Evolutionary conservation across 305 asterid genomes (phyloP).

Genomic region (Fraxinus platypoda): DNA sequence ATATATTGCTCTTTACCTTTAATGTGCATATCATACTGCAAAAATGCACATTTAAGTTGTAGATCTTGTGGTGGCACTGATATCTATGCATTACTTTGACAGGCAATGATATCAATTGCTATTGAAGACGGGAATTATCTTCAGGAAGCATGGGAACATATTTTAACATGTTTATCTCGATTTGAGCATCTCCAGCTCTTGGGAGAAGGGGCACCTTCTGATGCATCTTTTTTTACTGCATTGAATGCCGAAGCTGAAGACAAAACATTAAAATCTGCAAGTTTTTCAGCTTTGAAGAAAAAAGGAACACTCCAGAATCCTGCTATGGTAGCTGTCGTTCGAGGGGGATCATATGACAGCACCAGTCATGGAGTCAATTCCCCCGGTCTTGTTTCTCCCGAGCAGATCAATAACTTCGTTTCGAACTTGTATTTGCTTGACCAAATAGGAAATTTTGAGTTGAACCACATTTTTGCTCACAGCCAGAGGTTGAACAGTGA

Average conservation of each 20-base stretch:
- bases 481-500: constrained; percentile 97
- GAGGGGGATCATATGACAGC: constrained; percentile 98
- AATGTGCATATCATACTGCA: background rate
- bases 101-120: constrained; percentile 94
- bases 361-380: constrained; percentile 67
- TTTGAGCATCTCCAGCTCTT: constrained; percentile 97
- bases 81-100: constrained; percentile 29
- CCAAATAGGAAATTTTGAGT: constrained; percentile 92
- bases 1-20: background rate
- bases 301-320: constrained; percentile 94
- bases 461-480: constrained; percentile 96
- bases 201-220: constrained; percentile 98
- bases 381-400: constrained; percentile 77
- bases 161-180: constrained; percentile 92
- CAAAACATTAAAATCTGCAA: constrained; percentile 40
- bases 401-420: constrained; percentile 85
- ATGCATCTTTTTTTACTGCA: constrained; percentile 76
- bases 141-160: constrained; percentile 98
- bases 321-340: constrained; percentile 92
- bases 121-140: constrained; percentile 94
- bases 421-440: constrained; percentile 90
- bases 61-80: constrained; percentile 14
- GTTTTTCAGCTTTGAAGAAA: constrained; percentile 72
- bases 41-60: background rate
- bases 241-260: constrained; percentile 67